Evolutionary conservation across 371 early-diverging fungal genomes (phyloP).

Genomic region (Rhizopus microsporus): DNA sequence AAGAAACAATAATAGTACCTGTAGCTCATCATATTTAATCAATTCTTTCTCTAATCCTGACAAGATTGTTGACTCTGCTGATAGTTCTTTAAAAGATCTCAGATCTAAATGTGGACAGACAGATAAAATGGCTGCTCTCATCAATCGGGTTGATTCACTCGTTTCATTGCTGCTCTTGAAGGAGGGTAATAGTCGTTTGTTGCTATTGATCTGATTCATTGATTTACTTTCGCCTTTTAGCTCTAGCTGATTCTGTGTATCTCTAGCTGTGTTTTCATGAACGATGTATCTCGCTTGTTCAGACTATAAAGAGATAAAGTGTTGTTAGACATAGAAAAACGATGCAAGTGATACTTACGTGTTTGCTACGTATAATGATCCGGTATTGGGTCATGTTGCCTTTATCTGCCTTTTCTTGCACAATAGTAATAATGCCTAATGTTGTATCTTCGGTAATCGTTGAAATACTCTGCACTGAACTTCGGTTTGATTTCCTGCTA

Average conservation of each 20-base stretch:
- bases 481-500: neutral
- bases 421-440: conserved; percentile 36
- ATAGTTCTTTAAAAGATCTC: conserved; percentile 37
- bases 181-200: conserved; percentile 20
- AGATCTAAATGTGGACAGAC: conserved; percentile 35
- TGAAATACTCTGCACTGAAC: neutral
- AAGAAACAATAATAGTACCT: conserved; percentile 22
- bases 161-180: conserved; percentile 13
- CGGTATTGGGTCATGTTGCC: conserved; percentile 30
- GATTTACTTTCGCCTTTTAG: conserved; percentile 18
- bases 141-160: conserved; percentile 15
- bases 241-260: conserved; percentile 18
- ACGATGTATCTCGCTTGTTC: neutral
- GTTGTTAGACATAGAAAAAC: conserved; percentile 21
- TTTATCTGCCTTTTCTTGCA: conserved; percentile 19
- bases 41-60: conserved; percentile 61
- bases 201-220: conserved; percentile 20
- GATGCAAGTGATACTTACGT: conserved; percentile 20
- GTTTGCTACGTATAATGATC: conserved; percentile 38
- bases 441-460: neutral
- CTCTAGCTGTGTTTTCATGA: neutral
- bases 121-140: conserved; percentile 40
- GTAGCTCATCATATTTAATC: conserved; percentile 57
- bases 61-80: conserved; percentile 45
- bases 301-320: conserved; percentile 12